Conservation (phyloP, 345 rosid genomes). For the Aurinia saxatilis region DNA sequence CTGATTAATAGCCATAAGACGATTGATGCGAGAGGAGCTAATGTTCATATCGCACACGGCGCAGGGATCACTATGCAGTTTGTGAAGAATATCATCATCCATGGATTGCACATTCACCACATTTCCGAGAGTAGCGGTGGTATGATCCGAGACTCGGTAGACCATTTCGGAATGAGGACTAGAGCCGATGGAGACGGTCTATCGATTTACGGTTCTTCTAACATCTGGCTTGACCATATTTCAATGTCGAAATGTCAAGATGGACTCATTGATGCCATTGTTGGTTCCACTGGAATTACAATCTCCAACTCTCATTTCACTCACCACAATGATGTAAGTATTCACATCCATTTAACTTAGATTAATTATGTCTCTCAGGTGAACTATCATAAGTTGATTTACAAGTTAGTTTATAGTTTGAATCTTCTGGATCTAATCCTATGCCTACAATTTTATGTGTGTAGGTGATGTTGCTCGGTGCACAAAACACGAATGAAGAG, state of each 20-base stretch:
- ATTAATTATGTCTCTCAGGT: neutral
- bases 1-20: constrained; percentile 57
- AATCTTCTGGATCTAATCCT: neutral
- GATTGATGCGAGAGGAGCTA: constrained; percentile 70
- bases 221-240: constrained; percentile 77
- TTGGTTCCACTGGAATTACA: constrained; percentile 71
- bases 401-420: neutral
- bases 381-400: no score
- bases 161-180: constrained; percentile 57
- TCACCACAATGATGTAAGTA: constrained; percentile 58
- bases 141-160: constrained; percentile 44
- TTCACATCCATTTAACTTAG: neutral
- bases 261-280: constrained; percentile 66
- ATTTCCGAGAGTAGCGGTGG: constrained; percentile 45
- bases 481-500: constrained; percentile 30
- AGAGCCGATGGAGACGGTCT: constrained; percentile 78
- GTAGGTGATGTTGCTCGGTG: constrained; percentile 66
- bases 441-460: neutral
- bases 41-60: constrained; percentile 53
- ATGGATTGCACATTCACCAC: constrained; percentile 56
- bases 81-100: constrained; percentile 54
- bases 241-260: constrained; percentile 58
- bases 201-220: constrained; percentile 51
- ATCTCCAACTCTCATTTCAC: constrained; percentile 80
- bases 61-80: constrained; percentile 62